phyloP scores from a whole-genome alignment of 352 stramenopile genomes.

The Elongisporangium senticosum region DNA sequence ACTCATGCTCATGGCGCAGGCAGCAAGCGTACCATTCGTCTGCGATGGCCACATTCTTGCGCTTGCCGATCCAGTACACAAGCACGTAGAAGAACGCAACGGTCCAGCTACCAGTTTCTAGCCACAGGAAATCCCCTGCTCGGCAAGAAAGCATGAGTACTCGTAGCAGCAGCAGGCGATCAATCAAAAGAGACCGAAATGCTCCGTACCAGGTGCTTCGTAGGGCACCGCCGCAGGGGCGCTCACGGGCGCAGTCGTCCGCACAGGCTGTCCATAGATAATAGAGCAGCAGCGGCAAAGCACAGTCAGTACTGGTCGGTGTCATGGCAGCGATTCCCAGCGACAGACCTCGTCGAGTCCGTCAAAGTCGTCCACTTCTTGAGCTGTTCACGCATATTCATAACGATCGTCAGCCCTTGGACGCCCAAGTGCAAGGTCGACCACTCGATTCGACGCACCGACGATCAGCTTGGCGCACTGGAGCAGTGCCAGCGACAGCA shows the following conservation, averaged over 20 bases:
- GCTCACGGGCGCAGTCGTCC: background rate
- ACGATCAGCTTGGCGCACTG: background rate
- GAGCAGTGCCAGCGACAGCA: background rate
- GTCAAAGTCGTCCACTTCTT: constrained; percentile 50
- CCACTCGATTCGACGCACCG: background rate
- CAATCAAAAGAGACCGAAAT: background rate
- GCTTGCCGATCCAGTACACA: constrained; percentile 60
- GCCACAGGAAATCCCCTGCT: constrained; percentile 40
- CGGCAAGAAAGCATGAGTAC: background rate
- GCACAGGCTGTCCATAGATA: background rate
- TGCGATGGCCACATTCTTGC: constrained; percentile 57
- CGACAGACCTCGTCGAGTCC: constrained; percentile 5
- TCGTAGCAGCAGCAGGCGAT: background rate
- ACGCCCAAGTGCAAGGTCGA: too few relatives aligned
- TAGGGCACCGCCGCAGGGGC: background rate
- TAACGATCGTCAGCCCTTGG: background rate
- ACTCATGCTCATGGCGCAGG: background rate
- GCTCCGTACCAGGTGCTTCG: background rate
- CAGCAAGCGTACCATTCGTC: constrained; percentile 48
- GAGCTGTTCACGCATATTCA: constrained; percentile 9
- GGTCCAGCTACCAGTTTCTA: constrained; percentile 43
- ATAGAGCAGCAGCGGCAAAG: background rate
- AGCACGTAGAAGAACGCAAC: constrained; percentile 45
- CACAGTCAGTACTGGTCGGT: constrained; percentile 12
- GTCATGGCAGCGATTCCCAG: constrained; percentile 24